Evolutionary conservation across 148 eudicot species (phyloP), one percentile per base, ranked within the genome.

Genomic region (Rhododendron ferrugineum): DNA sequence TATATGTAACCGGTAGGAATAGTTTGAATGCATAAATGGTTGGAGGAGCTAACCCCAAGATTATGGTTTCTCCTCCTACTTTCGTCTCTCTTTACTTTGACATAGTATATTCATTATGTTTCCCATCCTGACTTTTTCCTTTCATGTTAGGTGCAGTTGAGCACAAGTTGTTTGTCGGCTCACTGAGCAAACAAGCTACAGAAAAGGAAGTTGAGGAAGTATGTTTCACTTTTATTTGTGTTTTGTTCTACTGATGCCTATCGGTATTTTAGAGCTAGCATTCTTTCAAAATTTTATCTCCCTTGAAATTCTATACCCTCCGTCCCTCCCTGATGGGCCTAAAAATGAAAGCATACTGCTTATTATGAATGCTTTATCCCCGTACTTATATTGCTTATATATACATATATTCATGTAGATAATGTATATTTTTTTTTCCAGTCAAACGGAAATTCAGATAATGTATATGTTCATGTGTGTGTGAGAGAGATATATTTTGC

Each of bases 181-280:
- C 98, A 78, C 74, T 97, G 89, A 97, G 92, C 85, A 97, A 92
- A 90, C 93, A 90, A 60, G 98, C 98, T 89, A 90, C 93, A 58
- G 98, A 94, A 89, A 92, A 92, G 86, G 99, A 97, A 90, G 93
- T 97, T 87, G 98, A 95, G 89, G 99, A 97, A 87, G 99, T 95
- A 92, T 87, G 87, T 85, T 81, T 11, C 84, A 79, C 52, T 42
- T 78, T 8, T 50, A 34, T 54, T 54, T 22, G 28, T 79, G 50
- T 88, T 46, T 42, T 3, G 3, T 72, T 46, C 52, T 40, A 14
- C 42, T 22, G 73, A 22, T 30, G 2, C 16, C 16, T 14, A 46
- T 76, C 6, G 47, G 22, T 78, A 11, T 78, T 78, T 34, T 47
- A 46, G 52, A 23, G 32, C 60, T 52, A 52, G 64, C 62, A 52